Evolutionary conservation across 768 basidiomycete genomes (phyloP).

Genomic region (Pleurotus cornucopiae): DNA sequence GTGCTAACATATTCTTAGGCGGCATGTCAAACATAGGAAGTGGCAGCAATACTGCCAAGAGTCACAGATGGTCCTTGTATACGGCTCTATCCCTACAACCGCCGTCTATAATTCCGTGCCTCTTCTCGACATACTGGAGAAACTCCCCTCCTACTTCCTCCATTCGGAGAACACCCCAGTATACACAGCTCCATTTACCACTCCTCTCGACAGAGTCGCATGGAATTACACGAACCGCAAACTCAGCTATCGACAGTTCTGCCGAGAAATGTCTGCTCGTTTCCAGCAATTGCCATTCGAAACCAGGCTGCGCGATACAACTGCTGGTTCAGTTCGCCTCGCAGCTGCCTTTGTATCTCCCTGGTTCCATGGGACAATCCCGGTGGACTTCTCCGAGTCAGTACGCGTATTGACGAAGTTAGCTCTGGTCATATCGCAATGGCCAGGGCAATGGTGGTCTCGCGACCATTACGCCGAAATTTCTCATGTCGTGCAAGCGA

Average conservation of each 20-base stretch:
- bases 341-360: conserved; percentile 64
- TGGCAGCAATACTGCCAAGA: conserved; percentile 75
- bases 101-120: conserved; percentile 72
- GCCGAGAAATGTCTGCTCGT: conserved; percentile 60
- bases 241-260: conserved; percentile 64
- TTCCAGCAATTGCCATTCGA: conserved; percentile 56
- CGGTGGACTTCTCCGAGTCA: conserved; percentile 29
- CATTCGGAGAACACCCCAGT: conserved; percentile 21
- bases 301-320: conserved; percentile 59
- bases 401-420: conserved; percentile 33
- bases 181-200: conserved; percentile 15
- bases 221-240: conserved; percentile 62
- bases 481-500: conserved; percentile 51
- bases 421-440: conserved; percentile 50
- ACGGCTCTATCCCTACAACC: conserved; percentile 60
- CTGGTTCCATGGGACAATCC: conserved; percentile 58
- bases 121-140: conserved; percentile 56
- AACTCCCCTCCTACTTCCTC: conserved; percentile 70
- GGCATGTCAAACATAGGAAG: conserved; percentile 63
- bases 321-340: conserved; percentile 62
- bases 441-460: conserved; percentile 70
- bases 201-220: conserved; percentile 29
- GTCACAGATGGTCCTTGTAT: conserved; percentile 71
- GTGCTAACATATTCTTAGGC: conserved; percentile 28
- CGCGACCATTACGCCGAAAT: conserved; percentile 57